phyloP scores from a whole-genome alignment of 352 stramenopile species.

The Pythium phragmiticola region DNA sequence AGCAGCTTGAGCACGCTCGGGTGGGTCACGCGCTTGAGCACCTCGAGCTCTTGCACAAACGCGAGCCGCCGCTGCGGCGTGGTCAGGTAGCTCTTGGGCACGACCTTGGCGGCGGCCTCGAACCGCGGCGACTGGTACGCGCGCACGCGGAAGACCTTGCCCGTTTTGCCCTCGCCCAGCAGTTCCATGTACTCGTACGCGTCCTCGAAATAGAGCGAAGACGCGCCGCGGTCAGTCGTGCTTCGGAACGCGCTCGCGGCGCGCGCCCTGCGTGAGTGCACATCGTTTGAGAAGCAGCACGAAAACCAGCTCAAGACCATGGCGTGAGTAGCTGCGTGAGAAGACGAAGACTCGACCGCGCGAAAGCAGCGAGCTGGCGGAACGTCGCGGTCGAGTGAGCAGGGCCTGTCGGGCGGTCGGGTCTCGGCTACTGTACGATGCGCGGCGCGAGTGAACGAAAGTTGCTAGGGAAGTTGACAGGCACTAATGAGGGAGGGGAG shows the following conservation, averaged over 20 bases:
- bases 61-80: slow-evolving; percentile 68
- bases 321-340: too few relatives aligned
- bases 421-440: background rate
- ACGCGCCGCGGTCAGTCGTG: slow-evolving; percentile 24
- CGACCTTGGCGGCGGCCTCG: slow-evolving; percentile 70
- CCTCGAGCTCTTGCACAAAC: slow-evolving; percentile 56
- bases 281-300: slow-evolving; percentile 9
- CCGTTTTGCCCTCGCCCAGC: slow-evolving; percentile 79
- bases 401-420: background rate
- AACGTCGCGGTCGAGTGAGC: background rate
- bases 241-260: slow-evolving; percentile 22
- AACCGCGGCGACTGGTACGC: slow-evolving; percentile 35
- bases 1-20: slow-evolving; percentile 53
- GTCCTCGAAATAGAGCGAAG: slow-evolving; percentile 43
- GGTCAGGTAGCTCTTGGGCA: slow-evolving; percentile 65
- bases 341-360: too few relatives aligned
- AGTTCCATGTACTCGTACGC: slow-evolving; percentile 70
- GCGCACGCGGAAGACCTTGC: slow-evolving; percentile 59
- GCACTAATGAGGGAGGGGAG: background rate
- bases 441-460: background rate
- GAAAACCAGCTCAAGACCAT: slow-evolving; percentile 19
- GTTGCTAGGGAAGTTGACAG: background rate
- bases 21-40: slow-evolving; percentile 61
- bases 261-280: slow-evolving; percentile 10
- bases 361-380: background rate